Percentiles rank a stretch among this genome's conserved stretches.
Evolutionary conservation across 164 flowering plant genomes (phyloP).

Genomic region (Malania oleifera): DNA sequence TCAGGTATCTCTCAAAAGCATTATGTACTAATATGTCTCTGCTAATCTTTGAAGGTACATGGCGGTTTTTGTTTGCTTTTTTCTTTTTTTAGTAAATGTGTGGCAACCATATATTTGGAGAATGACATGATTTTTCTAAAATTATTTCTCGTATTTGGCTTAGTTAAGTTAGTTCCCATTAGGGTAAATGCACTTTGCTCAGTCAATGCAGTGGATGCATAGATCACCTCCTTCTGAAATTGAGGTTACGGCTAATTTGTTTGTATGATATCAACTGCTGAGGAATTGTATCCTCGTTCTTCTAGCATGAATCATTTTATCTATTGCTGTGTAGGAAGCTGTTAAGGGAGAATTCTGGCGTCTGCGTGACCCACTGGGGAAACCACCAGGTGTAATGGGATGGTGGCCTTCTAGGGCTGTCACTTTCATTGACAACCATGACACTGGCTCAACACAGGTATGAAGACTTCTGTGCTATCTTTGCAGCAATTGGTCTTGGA

Average conservation of each 20-base stretch:
- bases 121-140: neutral
- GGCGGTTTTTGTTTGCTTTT: no score
- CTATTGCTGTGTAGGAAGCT: conserved; percentile 58
- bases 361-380: conserved; percentile 78
- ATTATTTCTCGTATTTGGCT: neutral
- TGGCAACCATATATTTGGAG: neutral
- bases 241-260: neutral
- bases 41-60: neutral
- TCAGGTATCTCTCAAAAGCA: conserved; percentile 48
- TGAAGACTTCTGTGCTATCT: neutral
- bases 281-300: neutral
- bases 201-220: no score
- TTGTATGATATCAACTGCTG: neutral
- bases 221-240: neutral
- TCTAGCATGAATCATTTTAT: neutral
- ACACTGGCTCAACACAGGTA: conserved; percentile 97
- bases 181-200: no score
- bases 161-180: neutral
- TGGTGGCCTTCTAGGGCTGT: conserved; percentile 98
- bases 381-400: conserved; percentile 94
- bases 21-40: neutral
- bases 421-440: conserved; percentile 91
- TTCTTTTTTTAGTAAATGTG: no score
- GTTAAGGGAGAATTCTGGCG: conserved; percentile 93
- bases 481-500: neutral